Conservation (phyloP, 2,329 filamentous ascomycete genomes). For the Botrytis elliptica region DNA sequence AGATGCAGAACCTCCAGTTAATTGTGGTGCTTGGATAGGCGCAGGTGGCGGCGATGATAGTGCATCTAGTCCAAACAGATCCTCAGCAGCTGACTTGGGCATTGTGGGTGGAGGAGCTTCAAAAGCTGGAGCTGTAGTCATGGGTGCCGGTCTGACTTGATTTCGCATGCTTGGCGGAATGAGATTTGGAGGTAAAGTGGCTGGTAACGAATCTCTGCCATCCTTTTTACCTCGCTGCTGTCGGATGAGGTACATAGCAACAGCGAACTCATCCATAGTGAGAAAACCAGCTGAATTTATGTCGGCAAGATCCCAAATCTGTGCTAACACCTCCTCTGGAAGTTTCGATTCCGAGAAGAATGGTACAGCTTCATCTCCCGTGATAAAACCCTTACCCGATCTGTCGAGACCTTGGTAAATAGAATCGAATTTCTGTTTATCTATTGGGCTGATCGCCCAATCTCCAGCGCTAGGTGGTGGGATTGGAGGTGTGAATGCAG, state of each 20-base stretch:
- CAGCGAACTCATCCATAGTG: slow-evolving; percentile 87
- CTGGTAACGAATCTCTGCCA: slow-evolving; percentile 61
- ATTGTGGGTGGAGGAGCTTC: slow-evolving; percentile 45
- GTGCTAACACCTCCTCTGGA: slow-evolving; percentile 82
- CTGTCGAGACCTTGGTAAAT: slow-evolving; percentile 86
- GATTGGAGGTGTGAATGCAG: slow-evolving; percentile 44
- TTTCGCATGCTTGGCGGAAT: slow-evolving; percentile 83
- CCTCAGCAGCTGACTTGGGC: slow-evolving; percentile 83
- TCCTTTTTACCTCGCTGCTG: slow-evolving; percentile 77
- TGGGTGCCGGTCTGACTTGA: slow-evolving; percentile 50
- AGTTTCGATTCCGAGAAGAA: slow-evolving; percentile 94
- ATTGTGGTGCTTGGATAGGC: slow-evolving; percentile 59
- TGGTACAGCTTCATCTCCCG: slow-evolving; percentile 87
- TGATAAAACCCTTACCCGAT: slow-evolving; percentile 76
- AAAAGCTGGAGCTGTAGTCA: slow-evolving; percentile 46
- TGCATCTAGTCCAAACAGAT: slow-evolving; percentile 88
- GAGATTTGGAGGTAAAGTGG: slow-evolving; percentile 74
- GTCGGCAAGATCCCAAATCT: slow-evolving; percentile 96
- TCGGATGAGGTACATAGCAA: slow-evolving; percentile 95
- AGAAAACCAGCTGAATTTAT: slow-evolving; percentile 87
- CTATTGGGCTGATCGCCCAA: slow-evolving; percentile 79
- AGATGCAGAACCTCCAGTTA: slow-evolving; percentile 69
- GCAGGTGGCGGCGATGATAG: slow-evolving; percentile 50
- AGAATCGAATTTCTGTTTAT: slow-evolving; percentile 84
- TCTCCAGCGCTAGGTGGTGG: slow-evolving; percentile 51